phyloP scores from a whole-genome alignment of 768 basidiomycete species.

The Naganishia randhawae region DNA sequence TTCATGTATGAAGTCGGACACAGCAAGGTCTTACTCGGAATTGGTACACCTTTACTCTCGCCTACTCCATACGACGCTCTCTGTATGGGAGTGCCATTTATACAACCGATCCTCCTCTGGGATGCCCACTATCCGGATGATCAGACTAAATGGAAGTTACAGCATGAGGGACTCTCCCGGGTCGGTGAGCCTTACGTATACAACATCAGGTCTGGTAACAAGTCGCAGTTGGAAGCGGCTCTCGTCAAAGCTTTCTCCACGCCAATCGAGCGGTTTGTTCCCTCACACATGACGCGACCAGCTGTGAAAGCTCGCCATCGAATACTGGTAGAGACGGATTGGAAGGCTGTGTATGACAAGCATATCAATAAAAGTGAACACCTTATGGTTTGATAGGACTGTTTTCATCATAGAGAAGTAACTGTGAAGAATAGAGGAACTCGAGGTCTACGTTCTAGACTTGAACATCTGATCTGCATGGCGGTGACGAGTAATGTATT shows the following conservation, averaged over 20 bases:
- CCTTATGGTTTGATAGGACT: too few species aligned
- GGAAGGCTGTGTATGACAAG: conserved; percentile 24
- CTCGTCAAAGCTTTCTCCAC: not conserved
- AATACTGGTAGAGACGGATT: conserved; percentile 31
- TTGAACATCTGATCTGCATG: too few species aligned
- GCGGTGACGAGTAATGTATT: too few species aligned
- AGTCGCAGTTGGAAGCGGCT: not conserved
- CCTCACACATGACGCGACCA: conserved; percentile 28
- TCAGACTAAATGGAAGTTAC: conserved; percentile 36
- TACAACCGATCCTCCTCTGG: conserved; percentile 43
- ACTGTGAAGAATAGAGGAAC: too few species aligned
- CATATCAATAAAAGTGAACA: too few species aligned
- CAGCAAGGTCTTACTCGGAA: conserved; percentile 34
- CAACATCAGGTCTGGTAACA: not conserved
- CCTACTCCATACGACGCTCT: conserved; percentile 36
- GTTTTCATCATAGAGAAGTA: too few species aligned
- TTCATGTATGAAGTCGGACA: conserved; percentile 11
- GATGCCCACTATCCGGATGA: conserved; percentile 37
- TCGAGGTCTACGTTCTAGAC: too few species aligned
- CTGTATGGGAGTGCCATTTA: conserved; percentile 43
- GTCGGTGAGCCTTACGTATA: conserved; percentile 17
- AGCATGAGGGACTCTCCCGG: conserved; percentile 36
- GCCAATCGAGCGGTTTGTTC: not conserved
- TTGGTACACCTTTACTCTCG: conserved; percentile 30
- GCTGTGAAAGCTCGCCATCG: conserved; percentile 28